Percentiles rank a stretch among this genome's conserved stretches.
Evolutionary conservation across 495 filamentous ascomycete species (phyloP).

Genomic region (Oidiodendron maius): DNA sequence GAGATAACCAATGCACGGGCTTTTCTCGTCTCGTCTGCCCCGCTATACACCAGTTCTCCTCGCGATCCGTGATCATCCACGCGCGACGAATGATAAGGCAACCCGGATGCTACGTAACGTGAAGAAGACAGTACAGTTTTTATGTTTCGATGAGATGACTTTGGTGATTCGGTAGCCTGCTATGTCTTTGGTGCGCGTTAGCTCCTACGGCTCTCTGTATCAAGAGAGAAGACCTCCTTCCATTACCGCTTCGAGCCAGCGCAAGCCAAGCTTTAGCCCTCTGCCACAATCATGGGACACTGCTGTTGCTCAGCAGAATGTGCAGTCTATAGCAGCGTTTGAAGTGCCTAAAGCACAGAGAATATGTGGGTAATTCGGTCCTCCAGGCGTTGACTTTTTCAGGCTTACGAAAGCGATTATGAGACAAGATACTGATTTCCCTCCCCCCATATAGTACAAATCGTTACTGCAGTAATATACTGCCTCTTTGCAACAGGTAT

Average conservation of each 20-base stretch:
- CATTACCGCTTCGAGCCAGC: conserved; percentile 26
- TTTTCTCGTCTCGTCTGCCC: too few species aligned
- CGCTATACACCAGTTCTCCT: too few species aligned
- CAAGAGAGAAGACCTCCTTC: conserved; percentile 30
- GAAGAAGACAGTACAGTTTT: too few species aligned
- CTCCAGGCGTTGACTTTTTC: too few species aligned
- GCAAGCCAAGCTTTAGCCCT: conserved; percentile 48
- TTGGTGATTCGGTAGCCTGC: not conserved
- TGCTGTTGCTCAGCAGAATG: conserved; percentile 19
- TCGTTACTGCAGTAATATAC: conserved; percentile 63
- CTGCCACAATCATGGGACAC: conserved; percentile 44
- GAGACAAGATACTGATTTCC: not conserved
- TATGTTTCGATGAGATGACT: not conserved
- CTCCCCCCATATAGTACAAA: conserved; percentile 50
- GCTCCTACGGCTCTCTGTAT: conserved; percentile 43
- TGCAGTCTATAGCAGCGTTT: conserved; percentile 58
- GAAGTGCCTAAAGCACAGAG: conserved; percentile 60
- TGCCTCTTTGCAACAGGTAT: conserved; percentile 77
- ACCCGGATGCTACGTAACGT: too few species aligned
- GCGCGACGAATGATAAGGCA: too few species aligned
- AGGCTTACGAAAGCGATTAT: too few species aligned
- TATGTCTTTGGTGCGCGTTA: conserved; percentile 46
- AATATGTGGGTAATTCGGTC: conserved; percentile 50
- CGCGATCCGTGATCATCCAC: not conserved
- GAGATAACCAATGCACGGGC: too few species aligned